Conservation (phyloP, 2,329 filamentous ascomycete genomes). For the Pezicula neosporulosa region DNA sequence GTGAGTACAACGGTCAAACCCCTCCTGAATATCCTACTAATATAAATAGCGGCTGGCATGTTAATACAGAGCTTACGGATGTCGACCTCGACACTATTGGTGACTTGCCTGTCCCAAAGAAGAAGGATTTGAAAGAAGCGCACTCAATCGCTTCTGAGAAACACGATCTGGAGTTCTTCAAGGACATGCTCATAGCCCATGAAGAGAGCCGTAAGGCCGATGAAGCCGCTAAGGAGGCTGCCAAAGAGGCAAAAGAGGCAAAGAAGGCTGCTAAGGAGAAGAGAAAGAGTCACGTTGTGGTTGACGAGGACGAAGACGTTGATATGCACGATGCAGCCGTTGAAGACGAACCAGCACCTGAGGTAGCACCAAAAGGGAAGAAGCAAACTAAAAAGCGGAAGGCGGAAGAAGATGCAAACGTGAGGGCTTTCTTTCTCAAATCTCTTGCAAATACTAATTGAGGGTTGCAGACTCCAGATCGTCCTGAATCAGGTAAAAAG, state of each 20-base stretch:
- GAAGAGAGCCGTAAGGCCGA: slow-evolving; percentile 62
- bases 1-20: slow-evolving; percentile 55
- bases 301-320: slow-evolving; percentile 51
- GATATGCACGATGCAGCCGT: slow-evolving; percentile 55
- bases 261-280: slow-evolving; percentile 46
- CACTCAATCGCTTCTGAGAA: slow-evolving; percentile 77
- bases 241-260: slow-evolving; percentile 43
- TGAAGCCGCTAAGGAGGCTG: slow-evolving; percentile 38
- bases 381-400: slow-evolving; percentile 76
- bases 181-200: slow-evolving; percentile 70
- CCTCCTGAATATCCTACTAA: slow-evolving; percentile 6
- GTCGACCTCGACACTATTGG: slow-evolving; percentile 72
- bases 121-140: slow-evolving; percentile 76
- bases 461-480: slow-evolving; percentile 48
- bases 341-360: slow-evolving; percentile 50
- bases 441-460: slow-evolving; percentile 12
- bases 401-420: slow-evolving; percentile 73
- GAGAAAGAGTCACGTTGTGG: slow-evolving; percentile 43
- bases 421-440: slow-evolving; percentile 32
- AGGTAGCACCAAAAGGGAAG: slow-evolving; percentile 40
- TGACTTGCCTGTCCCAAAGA: slow-evolving; percentile 65
- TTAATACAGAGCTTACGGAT: slow-evolving; percentile 77
- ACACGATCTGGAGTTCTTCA: slow-evolving; percentile 78
- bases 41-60: slow-evolving; percentile 75
- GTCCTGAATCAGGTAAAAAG: slow-evolving; percentile 62